Evolutionary conservation across 805 yeast species (phyloP).

Genomic region (Yamadazyma philogaea): DNA sequence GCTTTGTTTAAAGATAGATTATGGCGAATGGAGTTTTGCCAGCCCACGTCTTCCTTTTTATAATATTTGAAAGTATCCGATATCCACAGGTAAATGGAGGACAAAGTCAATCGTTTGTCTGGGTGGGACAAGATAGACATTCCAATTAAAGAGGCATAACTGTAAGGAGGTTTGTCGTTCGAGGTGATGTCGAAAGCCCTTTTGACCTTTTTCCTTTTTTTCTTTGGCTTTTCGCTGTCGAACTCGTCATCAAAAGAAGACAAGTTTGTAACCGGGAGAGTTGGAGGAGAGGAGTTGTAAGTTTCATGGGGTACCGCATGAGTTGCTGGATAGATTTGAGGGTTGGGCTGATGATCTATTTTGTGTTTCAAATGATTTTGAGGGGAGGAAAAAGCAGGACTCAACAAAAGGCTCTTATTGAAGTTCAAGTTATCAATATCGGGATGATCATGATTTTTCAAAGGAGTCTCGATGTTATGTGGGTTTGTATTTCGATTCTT

Average conservation of each 20-base stretch:
- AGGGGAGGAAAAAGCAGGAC: slow-evolving; percentile 51
- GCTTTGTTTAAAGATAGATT: slow-evolving; percentile 92
- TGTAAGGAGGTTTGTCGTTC: slow-evolving; percentile 82
- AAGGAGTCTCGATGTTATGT: slow-evolving; percentile 12
- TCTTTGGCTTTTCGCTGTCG: slow-evolving; percentile 15
- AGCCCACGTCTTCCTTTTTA: slow-evolving; percentile 81
- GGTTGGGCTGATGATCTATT: not conserved
- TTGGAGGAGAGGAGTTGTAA: slow-evolving; percentile 11
- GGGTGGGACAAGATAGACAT: slow-evolving; percentile 88
- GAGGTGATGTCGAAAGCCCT: slow-evolving; percentile 46
- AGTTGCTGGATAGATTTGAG: not conserved
- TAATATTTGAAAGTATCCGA: slow-evolving; percentile 81
- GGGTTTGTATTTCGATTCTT: not conserved
- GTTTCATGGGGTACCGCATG: not conserved
- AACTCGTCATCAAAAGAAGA: slow-evolving; percentile 11
- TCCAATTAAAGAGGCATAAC: slow-evolving; percentile 91
- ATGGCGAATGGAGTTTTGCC: slow-evolving; percentile 98
- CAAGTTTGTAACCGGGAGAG: slow-evolving; percentile 24
- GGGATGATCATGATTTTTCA: slow-evolving; percentile 9
- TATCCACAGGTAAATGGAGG: slow-evolving; percentile 90
- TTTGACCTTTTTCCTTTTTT: slow-evolving; percentile 31
- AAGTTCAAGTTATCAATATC: slow-evolving; percentile 8
- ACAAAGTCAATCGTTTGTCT: slow-evolving; percentile 38
- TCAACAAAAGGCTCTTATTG: slow-evolving; percentile 22
- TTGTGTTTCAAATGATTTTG: slow-evolving; percentile 20